Conservation (phyloP, 352 stramenopile species). For the Stephanocyclus meneghinianus region DNA sequence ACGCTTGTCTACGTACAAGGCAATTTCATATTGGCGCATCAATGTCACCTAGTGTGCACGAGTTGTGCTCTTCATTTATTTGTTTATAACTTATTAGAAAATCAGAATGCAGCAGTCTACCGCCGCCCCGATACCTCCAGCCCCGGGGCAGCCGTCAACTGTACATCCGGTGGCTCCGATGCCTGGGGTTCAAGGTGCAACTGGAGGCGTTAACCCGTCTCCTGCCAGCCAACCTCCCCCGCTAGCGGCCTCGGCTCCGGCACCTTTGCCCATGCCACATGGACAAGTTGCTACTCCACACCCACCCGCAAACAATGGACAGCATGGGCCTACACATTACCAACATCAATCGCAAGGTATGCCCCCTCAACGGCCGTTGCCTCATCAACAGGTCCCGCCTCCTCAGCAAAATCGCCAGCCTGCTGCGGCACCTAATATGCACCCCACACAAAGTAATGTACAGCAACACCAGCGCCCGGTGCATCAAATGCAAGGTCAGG, state of each 20-base stretch:
- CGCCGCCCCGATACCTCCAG: background rate
- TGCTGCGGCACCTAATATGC: conserved; percentile 16
- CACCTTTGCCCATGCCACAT: conserved; percentile 35
- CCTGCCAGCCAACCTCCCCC: background rate
- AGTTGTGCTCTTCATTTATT: conserved; percentile 14
- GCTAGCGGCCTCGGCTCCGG: background rate
- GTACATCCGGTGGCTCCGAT: background rate
- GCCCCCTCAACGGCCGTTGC: conserved; percentile 31
- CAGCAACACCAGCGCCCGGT: conserved; percentile 20
- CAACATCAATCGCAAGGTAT: conserved; percentile 38
- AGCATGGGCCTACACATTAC: conserved; percentile 51
- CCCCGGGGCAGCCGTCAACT: background rate
- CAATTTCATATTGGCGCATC: background rate
- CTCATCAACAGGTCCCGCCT: conserved; percentile 18
- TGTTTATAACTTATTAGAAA: background rate
- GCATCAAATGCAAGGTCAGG: conserved; percentile 20
- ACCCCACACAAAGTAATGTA: conserved; percentile 19
- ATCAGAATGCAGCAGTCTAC: conserved; percentile 11
- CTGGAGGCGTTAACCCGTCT: conserved; percentile 4
- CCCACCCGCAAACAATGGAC: conserved; percentile 25
- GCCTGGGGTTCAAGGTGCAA: background rate
- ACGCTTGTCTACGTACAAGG: background rate
- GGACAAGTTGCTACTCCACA: conserved; percentile 11
- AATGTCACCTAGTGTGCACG: conserved; percentile 2
- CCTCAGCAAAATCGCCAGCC: conserved; percentile 25